A percentile compares a stretch with the other conserved stretches of the same genome.
phyloP scores from a whole-genome alignment of 805 yeast genomes.

The Hanseniaspora clermontiae region DNA sequence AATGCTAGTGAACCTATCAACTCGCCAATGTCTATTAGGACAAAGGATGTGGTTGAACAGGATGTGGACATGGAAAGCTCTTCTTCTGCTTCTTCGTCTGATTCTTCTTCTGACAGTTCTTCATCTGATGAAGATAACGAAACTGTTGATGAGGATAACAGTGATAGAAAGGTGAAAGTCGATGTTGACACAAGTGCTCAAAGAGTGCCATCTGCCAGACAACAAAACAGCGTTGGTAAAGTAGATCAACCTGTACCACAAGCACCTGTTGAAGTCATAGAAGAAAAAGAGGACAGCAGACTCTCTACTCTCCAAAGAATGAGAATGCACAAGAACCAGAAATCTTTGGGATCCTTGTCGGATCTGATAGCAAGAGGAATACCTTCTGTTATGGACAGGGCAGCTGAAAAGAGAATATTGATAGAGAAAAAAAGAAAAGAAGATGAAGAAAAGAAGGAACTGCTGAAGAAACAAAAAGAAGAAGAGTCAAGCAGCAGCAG shows the following conservation, averaged over 20 bases:
- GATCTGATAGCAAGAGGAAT: conserved; percentile 53
- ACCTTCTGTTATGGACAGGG: conserved; percentile 50
- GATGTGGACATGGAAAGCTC: conserved; percentile 16
- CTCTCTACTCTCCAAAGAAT: conserved; percentile 7
- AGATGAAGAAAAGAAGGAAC: conserved; percentile 5
- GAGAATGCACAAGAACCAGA: conserved; percentile 23
- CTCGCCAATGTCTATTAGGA: conserved; percentile 2
- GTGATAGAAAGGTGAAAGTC: conserved; percentile 34
- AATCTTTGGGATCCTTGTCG: conserved; percentile 41
- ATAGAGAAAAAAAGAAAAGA: conserved; percentile 8
- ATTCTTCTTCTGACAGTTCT: conserved; percentile 33
- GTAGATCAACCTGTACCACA: not conserved
- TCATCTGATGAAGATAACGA: conserved; percentile 22
- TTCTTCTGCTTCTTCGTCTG: conserved; percentile 28
- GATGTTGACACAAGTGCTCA: conserved; percentile 29
- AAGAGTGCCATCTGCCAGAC: conserved; percentile 15
- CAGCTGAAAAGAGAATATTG: conserved; percentile 15
- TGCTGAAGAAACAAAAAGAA: not conserved
- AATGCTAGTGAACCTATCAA: not conserved
- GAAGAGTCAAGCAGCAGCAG: conserved; percentile 6
- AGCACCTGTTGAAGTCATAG: not conserved
- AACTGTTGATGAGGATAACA: conserved; percentile 25
- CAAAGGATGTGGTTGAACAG: not conserved
- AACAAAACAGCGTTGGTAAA: not conserved
- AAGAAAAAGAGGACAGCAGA: not conserved